Percentiles rank a stretch among this genome's conserved stretches.
Conservation (phyloP, 23 red algal species). For the Pyropia haitanensis region DNA sequence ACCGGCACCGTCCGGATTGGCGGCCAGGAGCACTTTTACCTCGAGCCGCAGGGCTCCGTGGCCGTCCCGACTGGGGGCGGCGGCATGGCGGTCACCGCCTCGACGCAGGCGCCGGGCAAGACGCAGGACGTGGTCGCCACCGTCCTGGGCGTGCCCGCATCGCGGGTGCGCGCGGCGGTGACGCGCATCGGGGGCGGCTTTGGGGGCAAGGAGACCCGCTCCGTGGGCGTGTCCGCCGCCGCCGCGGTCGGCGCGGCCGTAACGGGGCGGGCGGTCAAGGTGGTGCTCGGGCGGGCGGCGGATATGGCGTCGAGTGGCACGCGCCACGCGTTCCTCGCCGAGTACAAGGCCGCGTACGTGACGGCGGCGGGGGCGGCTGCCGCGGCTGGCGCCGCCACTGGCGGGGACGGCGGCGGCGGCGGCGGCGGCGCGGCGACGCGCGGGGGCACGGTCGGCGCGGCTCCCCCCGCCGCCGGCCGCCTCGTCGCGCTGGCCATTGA, state of each 20-base stretch:
- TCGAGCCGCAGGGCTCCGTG: slow-evolving; percentile 64
- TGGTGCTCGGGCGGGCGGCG: slow-evolving; percentile 52
- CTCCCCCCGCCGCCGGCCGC: background rate
- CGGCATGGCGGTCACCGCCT: slow-evolving; percentile 40
- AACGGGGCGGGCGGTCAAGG: slow-evolving; percentile 28
- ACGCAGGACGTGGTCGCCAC: slow-evolving; percentile 53
- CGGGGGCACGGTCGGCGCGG: no score
- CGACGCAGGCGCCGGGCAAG: slow-evolving; percentile 52
- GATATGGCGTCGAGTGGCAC: slow-evolving; percentile 67
- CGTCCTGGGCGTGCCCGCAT: slow-evolving; percentile 47
- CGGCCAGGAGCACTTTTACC: slow-evolving; percentile 83
- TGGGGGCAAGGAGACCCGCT: slow-evolving; percentile 83
- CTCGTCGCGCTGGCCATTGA: slow-evolving; percentile 34
- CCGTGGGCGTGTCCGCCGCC: slow-evolving; percentile 36
- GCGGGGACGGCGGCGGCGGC: no score
- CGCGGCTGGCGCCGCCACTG: no score
- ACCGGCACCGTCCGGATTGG: slow-evolving; percentile 66
- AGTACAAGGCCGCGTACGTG: slow-evolving; percentile 48
- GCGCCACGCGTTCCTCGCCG: slow-evolving; percentile 59
- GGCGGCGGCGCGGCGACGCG: no score
- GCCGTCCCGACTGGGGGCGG: slow-evolving; percentile 57
- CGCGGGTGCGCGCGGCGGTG: slow-evolving; percentile 46
- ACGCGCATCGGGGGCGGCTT: slow-evolving; percentile 80
- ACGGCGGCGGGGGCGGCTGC: no score
- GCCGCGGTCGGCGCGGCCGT: slow-evolving; percentile 55